phyloP scores from a whole-genome alignment of 768 basidiomycete genomes.

The Amanita brunnescens region DNA sequence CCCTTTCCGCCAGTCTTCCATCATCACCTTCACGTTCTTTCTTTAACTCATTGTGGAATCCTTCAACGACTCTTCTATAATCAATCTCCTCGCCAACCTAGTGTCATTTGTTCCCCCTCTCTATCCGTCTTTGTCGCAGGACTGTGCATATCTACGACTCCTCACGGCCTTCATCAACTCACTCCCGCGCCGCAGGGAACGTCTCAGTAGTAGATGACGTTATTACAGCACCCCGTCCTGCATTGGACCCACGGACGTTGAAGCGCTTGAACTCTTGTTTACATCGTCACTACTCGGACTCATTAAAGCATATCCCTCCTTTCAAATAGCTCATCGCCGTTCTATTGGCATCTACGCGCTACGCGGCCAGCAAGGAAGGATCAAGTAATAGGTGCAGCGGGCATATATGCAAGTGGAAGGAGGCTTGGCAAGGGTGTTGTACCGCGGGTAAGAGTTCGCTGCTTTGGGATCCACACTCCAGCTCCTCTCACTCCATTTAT shows the following conservation, averaged over 20 bases:
- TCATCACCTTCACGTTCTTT: no score
- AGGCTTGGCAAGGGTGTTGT: constrained; percentile 65
- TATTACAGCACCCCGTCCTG: constrained; percentile 11
- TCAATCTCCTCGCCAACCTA: constrained; percentile 72
- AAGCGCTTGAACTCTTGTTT: constrained; percentile 57
- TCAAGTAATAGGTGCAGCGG: constrained; percentile 44
- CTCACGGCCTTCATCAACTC: constrained; percentile 40
- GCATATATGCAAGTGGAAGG: constrained; percentile 43
- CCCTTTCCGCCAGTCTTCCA: no score
- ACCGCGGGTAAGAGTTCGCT: constrained; percentile 43
- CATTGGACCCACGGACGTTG: no score
- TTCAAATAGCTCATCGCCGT: constrained; percentile 46
- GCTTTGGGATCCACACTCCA: constrained; percentile 20
- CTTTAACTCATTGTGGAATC: constrained; percentile 14
- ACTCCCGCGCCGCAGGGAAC: constrained; percentile 3
- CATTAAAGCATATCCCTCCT: constrained; percentile 28
- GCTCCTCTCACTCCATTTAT: constrained; percentile 17
- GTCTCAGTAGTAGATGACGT: constrained; percentile 19
- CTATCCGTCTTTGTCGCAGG: constrained; percentile 38
- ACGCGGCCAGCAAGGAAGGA: constrained; percentile 56
- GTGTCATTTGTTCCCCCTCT: constrained; percentile 55
- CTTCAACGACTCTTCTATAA: constrained; percentile 23
- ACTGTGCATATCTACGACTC: constrained; percentile 46
- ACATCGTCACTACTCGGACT: constrained; percentile 43
- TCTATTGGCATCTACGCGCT: constrained; percentile 45